A percentile compares a stretch with the other conserved stretches of the same genome.
Conservation (phyloP, 257 asterid species). For the Linaria vulgaris region DNA sequence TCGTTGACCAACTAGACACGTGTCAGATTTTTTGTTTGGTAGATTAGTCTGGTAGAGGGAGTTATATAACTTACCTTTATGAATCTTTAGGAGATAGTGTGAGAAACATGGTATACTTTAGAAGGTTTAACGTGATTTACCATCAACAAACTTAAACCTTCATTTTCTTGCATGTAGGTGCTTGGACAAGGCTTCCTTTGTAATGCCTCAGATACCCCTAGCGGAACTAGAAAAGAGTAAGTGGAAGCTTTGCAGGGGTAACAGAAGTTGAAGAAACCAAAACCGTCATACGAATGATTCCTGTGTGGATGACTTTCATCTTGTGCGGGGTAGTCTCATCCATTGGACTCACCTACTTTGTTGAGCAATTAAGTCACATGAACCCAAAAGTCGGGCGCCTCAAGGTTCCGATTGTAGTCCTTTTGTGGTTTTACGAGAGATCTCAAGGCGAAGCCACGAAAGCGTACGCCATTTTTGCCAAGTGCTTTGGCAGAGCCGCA, state of each 20-base stretch:
- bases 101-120: too few species aligned
- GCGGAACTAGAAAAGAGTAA: neutral
- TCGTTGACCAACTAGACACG: too few species aligned
- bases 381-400: neutral
- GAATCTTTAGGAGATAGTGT: too few species aligned
- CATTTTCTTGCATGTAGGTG: neutral
- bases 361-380: conserved; percentile 18
- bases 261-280: conserved; percentile 31
- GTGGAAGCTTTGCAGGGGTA: conserved; percentile 20
- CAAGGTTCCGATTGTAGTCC: neutral
- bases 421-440: neutral
- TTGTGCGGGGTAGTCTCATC: conserved; percentile 15
- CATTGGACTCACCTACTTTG: conserved; percentile 22
- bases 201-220: neutral
- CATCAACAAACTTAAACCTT: too few species aligned
- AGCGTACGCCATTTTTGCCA: neutral
- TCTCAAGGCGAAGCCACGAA: neutral
- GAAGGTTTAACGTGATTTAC: too few species aligned
- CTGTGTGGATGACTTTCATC: conserved; percentile 21
- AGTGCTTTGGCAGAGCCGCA: neutral
- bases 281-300: neutral
- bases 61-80: too few species aligned
- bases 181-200: conserved; percentile 19
- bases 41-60: too few species aligned
- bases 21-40: too few species aligned